A percentile compares a stretch with the other conserved stretches of the same genome.
These are phyloP conservation scores for Naematelia encephala DNA, from an alignment of 768 basidiomycete species.

Conservation along the genomic window DNA sequence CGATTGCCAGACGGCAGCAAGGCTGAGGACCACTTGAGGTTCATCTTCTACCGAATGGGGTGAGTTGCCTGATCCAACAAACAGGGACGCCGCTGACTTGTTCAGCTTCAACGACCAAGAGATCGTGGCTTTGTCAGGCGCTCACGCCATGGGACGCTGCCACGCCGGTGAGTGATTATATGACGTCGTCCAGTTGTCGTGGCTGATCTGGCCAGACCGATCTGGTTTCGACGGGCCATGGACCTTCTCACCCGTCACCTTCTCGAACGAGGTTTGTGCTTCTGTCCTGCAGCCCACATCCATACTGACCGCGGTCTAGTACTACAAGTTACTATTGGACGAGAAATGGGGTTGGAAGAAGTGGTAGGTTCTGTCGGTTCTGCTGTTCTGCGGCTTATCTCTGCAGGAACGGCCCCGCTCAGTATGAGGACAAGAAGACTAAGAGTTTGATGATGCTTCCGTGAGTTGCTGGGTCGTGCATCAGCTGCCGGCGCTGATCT, in stretches of 20 bases:
- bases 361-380: conserved; percentile 59
- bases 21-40: conserved; percentile 78
- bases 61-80: too few relatives aligned
- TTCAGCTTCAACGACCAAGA: conserved; percentile 86
- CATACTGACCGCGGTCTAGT: conserved; percentile 7
- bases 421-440: conserved; percentile 88
- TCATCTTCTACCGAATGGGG: conserved; percentile 90
- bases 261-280: conserved; percentile 36
- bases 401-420: conserved; percentile 62
- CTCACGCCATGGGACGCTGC: conserved; percentile 94
- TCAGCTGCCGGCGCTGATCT: conserved; percentile 9
- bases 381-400: background rate
- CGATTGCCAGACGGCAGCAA: conserved; percentile 66
- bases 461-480: conserved; percentile 55
- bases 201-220: conserved; percentile 34
- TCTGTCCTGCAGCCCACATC: conserved; percentile 50
- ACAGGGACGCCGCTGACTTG: conserved; percentile 17
- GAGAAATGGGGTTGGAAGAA: conserved; percentile 92
- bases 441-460: conserved; percentile 91
- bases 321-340: conserved; percentile 67
- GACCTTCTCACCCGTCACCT: conserved; percentile 72
- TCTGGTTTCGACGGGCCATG: conserved; percentile 52
- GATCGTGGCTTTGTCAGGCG: conserved; percentile 90
- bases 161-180: conserved; percentile 70
- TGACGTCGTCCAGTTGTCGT: background rate